Evolutionary conservation across 441 rosid genomes (phyloP).

Genomic region (Brassica balearica): DNA sequence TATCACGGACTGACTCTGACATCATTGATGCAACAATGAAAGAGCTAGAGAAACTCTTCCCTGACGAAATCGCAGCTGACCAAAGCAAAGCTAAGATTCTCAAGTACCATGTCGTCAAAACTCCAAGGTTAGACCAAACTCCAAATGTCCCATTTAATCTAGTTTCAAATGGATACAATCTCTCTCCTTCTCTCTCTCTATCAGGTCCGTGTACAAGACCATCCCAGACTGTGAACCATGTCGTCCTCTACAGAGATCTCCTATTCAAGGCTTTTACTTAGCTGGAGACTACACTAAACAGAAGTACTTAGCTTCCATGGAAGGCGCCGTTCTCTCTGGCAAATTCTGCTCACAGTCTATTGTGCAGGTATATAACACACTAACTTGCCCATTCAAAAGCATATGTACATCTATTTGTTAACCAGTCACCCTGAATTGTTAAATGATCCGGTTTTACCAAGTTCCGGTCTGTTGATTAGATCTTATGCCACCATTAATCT

Average conservation of each 20-base stretch:
- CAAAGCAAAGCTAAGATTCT: conserved; percentile 88
- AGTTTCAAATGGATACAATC: background rate
- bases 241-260: conserved; percentile 92
- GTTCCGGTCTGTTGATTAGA: background rate
- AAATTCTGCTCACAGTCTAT: conserved; percentile 89
- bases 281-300: conserved; percentile 97
- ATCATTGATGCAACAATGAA: conserved; percentile 91
- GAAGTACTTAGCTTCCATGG: conserved; percentile 97
- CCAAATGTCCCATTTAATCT: background rate
- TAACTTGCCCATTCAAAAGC: background rate
- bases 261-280: conserved; percentile 82
- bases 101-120: conserved; percentile 90
- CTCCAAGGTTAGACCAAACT: conserved; percentile 62
- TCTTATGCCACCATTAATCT: background rate
- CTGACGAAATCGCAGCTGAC: conserved; percentile 86
- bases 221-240: conserved; percentile 89
- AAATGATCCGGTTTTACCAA: background rate
- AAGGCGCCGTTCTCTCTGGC: conserved; percentile 94
- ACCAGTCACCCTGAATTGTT: background rate
- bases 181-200: background rate
- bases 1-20: conserved; percentile 72
- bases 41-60: conserved; percentile 93
- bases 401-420: background rate
- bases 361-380: conserved; percentile 59
- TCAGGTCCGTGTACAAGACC: conserved; percentile 93